Evolutionary conservation across 495 filamentous ascomycete species (phyloP).

Genomic region (Daldinia grandis): DNA sequence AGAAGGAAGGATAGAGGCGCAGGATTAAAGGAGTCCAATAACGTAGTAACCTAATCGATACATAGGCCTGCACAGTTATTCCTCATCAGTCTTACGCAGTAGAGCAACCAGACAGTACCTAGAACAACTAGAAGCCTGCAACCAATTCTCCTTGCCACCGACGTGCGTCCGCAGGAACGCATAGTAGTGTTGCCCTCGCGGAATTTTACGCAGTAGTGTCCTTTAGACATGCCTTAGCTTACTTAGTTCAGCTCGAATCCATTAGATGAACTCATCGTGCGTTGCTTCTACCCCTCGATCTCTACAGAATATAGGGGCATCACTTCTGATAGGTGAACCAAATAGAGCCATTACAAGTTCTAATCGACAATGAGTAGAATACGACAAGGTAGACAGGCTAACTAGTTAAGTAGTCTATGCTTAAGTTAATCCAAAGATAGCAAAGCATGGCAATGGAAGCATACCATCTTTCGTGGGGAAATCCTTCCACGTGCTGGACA

Average conservation of each 20-base stretch:
- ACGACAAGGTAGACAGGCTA: background rate
- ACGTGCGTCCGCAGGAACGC: slow-evolving; percentile 19
- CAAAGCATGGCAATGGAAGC: slow-evolving; percentile 4
- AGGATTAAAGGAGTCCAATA: slow-evolving; percentile 31
- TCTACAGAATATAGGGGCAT: background rate
- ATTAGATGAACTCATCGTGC: slow-evolving; percentile 23
- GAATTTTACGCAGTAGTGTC: slow-evolving; percentile 28
- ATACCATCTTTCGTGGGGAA: slow-evolving; percentile 27
- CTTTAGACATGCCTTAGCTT: slow-evolving; percentile 24
- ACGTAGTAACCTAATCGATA: slow-evolving; percentile 40
- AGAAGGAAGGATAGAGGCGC: background rate
- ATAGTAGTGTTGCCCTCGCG: slow-evolving; percentile 35
- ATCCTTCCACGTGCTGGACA: slow-evolving; percentile 28
- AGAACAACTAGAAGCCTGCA: slow-evolving; percentile 10
- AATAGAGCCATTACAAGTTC: background rate
- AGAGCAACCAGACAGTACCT: slow-evolving; percentile 8
- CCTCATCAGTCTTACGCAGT: slow-evolving; percentile 37
- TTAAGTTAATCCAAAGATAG: slow-evolving; percentile 20
- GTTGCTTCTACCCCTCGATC: slow-evolving; percentile 3
- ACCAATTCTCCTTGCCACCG: slow-evolving; percentile 13
- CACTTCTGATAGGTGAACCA: slow-evolving; percentile 1
- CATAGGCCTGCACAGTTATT: slow-evolving; percentile 32
- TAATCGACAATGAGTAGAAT: background rate
- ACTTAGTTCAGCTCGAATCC: slow-evolving; percentile 13
- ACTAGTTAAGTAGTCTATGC: too few species aligned